Conservation (phyloP, 768 basidiomycete species). For the Trichaptum fuscoviolaceum region DNA sequence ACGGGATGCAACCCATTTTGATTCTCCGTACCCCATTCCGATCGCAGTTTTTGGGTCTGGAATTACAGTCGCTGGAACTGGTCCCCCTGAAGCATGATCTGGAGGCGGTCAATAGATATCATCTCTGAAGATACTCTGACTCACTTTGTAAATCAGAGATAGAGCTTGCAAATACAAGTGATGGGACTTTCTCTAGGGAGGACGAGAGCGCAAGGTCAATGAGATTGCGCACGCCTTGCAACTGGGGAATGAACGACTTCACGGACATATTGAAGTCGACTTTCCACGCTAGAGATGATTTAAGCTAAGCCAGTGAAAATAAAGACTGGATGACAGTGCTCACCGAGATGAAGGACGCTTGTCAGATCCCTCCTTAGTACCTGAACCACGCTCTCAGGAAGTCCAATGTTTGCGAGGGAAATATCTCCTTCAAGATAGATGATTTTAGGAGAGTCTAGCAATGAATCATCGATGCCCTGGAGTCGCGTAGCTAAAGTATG, state of each 20-base stretch:
- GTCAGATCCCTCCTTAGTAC: constrained; percentile 15
- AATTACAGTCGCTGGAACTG: constrained; percentile 24
- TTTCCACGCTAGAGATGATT: constrained; percentile 27
- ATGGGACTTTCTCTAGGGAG: not conserved
- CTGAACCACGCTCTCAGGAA: constrained; percentile 21
- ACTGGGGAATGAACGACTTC: constrained; percentile 23
- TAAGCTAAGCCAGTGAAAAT: not conserved
- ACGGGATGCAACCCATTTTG: constrained; percentile 38
- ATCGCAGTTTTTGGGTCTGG: constrained; percentile 23
- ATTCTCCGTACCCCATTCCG: constrained; percentile 34
- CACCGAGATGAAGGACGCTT: not conserved
- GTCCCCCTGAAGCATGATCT: not conserved
- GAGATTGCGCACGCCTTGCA: constrained; percentile 27
- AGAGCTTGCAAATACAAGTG: constrained; percentile 11
- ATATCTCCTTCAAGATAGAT: constrained; percentile 28
- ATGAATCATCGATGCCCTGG: constrained; percentile 25
- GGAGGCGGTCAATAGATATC: not conserved
- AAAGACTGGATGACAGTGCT: not conserved
- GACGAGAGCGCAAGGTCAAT: constrained; percentile 28
- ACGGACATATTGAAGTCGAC: constrained; percentile 34
- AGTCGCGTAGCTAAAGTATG: constrained; percentile 24
- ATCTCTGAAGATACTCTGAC: not conserved
- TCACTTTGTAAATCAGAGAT: constrained; percentile 1
- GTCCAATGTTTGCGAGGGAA: constrained; percentile 18
- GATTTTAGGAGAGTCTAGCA: constrained; percentile 27